A percentile compares a stretch with the other conserved stretches of the same genome.
Evolutionary conservation across 2,329 filamentous ascomycete genomes (phyloP).

Genomic region (Thielaviopsis ethacetica): DNA sequence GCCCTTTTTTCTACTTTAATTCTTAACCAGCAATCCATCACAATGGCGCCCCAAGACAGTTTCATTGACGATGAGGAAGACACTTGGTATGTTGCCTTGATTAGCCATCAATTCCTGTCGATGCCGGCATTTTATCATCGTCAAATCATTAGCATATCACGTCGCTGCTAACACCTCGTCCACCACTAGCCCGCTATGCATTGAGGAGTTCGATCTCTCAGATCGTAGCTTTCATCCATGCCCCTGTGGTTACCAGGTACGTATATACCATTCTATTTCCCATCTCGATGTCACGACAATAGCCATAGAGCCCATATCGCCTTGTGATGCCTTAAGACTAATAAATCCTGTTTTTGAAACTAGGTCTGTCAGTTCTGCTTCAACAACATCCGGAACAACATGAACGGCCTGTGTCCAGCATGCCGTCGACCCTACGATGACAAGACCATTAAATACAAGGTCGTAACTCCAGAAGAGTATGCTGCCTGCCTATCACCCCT

Average conservation of each 20-base stretch:
- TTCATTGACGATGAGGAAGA: slow-evolving; percentile 60
- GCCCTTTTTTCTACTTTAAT: neutral
- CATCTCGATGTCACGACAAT: neutral
- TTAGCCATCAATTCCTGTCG: neutral
- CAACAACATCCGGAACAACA: slow-evolving; percentile 97
- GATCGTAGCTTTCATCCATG: slow-evolving; percentile 95
- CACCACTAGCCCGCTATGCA: slow-evolving; percentile 70
- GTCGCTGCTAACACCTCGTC: slow-evolving; percentile 12
- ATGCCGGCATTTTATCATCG: neutral
- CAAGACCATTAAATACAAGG: slow-evolving; percentile 92
- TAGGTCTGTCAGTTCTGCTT: slow-evolving; percentile 99
- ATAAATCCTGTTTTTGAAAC: neutral
- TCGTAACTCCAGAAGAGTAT: slow-evolving; percentile 88
- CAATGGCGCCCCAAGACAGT: slow-evolving; percentile 52
- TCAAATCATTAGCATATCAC: neutral
- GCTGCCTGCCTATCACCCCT: slow-evolving; percentile 19
- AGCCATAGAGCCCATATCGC: neutral
- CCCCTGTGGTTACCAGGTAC: slow-evolving; percentile 93
- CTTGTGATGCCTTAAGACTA: neutral
- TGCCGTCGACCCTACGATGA: slow-evolving; percentile 93
- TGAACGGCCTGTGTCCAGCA: slow-evolving; percentile 95
- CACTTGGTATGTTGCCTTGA: slow-evolving; percentile 36
- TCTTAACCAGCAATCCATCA: slow-evolving; percentile 14
- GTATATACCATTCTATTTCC: slow-evolving; percentile 14
- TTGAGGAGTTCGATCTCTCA: slow-evolving; percentile 96